These are phyloP conservation scores for Xylaria acuta DNA, from an alignment of 495 filamentous ascomycete species.

Conservation along the genomic window DNA sequence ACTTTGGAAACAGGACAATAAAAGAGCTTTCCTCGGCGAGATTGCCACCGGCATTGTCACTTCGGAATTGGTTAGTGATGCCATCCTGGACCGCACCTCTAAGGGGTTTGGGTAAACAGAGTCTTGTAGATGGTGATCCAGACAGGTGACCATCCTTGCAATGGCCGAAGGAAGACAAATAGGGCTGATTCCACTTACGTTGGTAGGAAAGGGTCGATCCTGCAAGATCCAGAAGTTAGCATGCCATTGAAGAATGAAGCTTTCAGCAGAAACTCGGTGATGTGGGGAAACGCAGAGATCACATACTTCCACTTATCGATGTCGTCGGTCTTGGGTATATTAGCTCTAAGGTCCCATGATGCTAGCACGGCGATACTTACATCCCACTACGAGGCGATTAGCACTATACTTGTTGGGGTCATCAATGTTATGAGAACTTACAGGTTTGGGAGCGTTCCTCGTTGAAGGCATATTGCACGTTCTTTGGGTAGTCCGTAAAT, in stretches of 20 bases:
- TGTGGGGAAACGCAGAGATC: neutral
- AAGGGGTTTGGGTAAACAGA: neutral
- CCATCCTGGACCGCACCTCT: neutral
- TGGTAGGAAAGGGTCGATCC: slow-evolving; percentile 25
- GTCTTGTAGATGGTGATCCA: neutral
- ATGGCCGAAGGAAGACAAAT: neutral
- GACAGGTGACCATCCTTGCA: neutral
- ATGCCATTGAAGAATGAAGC: neutral
- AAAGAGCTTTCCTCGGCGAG: slow-evolving; percentile 86
- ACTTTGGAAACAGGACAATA: slow-evolving; percentile 83
- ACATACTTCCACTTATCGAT: slow-evolving; percentile 31
- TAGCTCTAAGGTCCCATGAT: slow-evolving; percentile 3
- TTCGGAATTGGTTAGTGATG: slow-evolving; percentile 13
- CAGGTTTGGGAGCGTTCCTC: slow-evolving; percentile 24
- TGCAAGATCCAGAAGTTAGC: slow-evolving; percentile 10
- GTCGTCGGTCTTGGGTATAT: slow-evolving; percentile 27
- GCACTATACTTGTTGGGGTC: neutral
- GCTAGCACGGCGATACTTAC: slow-evolving; percentile 5
- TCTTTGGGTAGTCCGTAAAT: neutral
- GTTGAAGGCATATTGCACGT: slow-evolving; percentile 26
- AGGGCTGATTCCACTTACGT: slow-evolving; percentile 15
- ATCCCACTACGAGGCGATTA: slow-evolving; percentile 28
- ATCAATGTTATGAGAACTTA: slow-evolving; percentile 15
- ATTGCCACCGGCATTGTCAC: slow-evolving; percentile 83
- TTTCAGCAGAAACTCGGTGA: neutral